phyloP scores from a whole-genome alignment of 495 filamentous ascomycete genomes.

The Hypoxylon fuscum region DNA sequence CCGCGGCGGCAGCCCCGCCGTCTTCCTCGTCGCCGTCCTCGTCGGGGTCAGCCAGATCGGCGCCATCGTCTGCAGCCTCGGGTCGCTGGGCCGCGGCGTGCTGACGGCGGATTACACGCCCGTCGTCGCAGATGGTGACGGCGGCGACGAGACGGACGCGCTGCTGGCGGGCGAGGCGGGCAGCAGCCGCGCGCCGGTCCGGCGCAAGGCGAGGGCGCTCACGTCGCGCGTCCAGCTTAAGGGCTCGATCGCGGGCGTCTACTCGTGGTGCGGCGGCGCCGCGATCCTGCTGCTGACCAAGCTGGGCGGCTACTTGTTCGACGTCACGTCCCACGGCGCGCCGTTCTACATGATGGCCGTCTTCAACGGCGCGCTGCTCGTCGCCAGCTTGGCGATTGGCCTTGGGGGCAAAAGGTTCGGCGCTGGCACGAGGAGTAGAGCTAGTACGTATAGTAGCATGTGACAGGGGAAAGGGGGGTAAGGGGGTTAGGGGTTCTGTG shows the following conservation, averaged over 20 bases:
- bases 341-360: constrained; percentile 93
- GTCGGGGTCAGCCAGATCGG: constrained; percentile 94
- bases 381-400: constrained; percentile 63
- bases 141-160: constrained; percentile 40
- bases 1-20: constrained; percentile 66
- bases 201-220: constrained; percentile 29
- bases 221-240: constrained; percentile 71
- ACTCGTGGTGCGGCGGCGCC: constrained; percentile 88
- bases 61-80: constrained; percentile 91
- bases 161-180: constrained; percentile 38
- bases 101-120: constrained; percentile 64
- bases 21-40: constrained; percentile 80
- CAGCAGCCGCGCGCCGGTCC: neutral
- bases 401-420: neutral
- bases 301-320: constrained; percentile 86
- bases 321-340: constrained; percentile 70
- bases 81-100: constrained; percentile 81
- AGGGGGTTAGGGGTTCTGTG: neutral
- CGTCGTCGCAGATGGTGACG: constrained; percentile 5
- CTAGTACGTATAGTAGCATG: neutral
- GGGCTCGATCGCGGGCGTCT: constrained; percentile 92
- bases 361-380: constrained; percentile 79
- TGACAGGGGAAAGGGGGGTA: neutral
- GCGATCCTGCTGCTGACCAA: constrained; percentile 94
- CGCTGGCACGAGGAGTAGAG: constrained; percentile 8